phyloP scores from a whole-genome alignment of 345 rosid species.

The Litchi chinensis region DNA sequence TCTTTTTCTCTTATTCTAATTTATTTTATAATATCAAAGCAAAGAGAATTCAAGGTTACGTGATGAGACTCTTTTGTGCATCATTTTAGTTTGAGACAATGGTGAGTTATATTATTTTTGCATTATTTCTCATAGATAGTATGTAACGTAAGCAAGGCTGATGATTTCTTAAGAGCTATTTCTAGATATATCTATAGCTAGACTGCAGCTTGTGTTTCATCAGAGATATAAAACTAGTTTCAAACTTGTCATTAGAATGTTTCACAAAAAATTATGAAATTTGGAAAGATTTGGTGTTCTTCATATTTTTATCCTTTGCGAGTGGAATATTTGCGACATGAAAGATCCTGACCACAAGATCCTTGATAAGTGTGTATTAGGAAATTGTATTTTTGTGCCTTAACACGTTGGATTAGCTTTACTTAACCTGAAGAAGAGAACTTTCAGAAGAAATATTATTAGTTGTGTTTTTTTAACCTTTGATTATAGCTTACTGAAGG shows the following conservation, averaged over 20 bases:
- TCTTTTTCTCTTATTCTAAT: too few relatives aligned
- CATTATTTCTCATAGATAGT: too few relatives aligned
- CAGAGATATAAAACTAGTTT: neutral
- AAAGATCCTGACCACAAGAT: neutral
- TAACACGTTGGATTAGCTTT: neutral
- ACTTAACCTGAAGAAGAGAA: constrained; percentile 1
- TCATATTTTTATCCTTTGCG: neutral
- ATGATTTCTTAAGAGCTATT: too few relatives aligned
- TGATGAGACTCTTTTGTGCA: too few relatives aligned
- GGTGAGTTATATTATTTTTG: too few relatives aligned
- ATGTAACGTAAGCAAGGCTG: too few relatives aligned
- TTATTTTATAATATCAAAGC: too few relatives aligned
- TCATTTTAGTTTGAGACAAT: too few relatives aligned
- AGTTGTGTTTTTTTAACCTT: neutral
- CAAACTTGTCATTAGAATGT: neutral
- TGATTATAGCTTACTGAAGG: constrained; percentile 7
- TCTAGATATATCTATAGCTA: too few relatives aligned
- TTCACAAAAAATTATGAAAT: neutral
- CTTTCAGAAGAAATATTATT: neutral
- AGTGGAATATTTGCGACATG: neutral
- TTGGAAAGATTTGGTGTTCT: neutral
- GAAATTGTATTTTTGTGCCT: neutral
- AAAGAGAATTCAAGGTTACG: too few relatives aligned
- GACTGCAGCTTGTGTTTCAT: neutral
- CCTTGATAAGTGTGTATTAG: neutral